Conservation (phyloP, 208 protist species). For the Herpetomonas tarakana region DNA sequence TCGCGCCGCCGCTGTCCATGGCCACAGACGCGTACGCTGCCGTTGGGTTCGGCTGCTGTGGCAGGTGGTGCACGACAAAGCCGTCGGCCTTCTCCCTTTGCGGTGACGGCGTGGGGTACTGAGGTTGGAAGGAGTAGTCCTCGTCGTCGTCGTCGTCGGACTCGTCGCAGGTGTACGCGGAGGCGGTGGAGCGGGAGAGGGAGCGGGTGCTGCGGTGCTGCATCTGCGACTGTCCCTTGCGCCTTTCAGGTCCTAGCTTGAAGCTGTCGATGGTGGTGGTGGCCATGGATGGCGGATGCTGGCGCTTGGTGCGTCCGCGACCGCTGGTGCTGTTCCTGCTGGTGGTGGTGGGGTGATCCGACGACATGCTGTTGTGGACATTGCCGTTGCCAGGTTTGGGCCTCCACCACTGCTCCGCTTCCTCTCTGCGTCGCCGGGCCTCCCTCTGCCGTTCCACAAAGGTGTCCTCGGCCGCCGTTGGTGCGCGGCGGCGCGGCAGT, state of each 20-base stretch:
- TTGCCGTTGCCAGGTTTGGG: too few species aligned
- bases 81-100: too few species aligned
- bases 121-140: constrained; percentile 4
- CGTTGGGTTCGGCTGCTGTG: neutral
- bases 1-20: too few species aligned
- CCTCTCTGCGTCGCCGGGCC: constrained; percentile 46
- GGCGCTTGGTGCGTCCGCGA: neutral
- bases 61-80: neutral
- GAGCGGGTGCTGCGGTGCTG: too few species aligned
- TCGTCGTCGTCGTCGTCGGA: constrained; percentile 8
- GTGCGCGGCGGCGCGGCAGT: constrained; percentile 23
- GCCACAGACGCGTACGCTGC: too few species aligned
- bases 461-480: constrained; percentile 35
- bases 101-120: neutral
- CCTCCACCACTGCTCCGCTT: constrained; percentile 57
- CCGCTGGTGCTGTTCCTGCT: neutral
- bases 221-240: too few species aligned
- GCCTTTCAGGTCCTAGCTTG: neutral
- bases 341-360: neutral
- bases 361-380: too few species aligned
- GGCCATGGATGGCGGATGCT: neutral
- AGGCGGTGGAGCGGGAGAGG: too few species aligned
- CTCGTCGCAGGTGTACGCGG: constrained; percentile 3
- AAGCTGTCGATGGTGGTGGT: neutral
- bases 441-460: constrained; percentile 57